Evolutionary conservation across 768 basidiomycete genomes (phyloP).

Genomic region (Russula sp.): DNA sequence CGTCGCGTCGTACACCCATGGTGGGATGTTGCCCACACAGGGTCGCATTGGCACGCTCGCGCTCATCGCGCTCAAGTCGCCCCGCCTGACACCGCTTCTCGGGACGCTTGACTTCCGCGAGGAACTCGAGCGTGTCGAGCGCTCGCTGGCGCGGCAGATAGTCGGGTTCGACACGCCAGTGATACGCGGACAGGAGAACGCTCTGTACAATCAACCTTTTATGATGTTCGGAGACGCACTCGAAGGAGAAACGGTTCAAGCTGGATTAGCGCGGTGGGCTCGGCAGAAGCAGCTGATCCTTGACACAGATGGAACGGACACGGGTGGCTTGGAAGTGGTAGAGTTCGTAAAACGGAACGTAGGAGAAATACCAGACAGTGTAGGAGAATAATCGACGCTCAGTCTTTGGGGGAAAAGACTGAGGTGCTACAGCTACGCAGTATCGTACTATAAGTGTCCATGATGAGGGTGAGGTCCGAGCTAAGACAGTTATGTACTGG

Average conservation of each 20-base stretch:
- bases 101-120: conserved; percentile 8
- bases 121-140: conserved; percentile 22
- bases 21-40: conserved; percentile 9
- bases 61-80: conserved; percentile 21
- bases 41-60: conserved; percentile 22
- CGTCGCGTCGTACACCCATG: conserved; percentile 22
- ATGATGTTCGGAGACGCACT: conserved; percentile 17
- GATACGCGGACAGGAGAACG: conserved; percentile 17
- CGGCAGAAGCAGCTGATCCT: conserved; percentile 13
- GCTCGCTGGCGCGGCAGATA: conserved; percentile 21
- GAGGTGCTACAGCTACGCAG: no score
- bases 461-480: no score
- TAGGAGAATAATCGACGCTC: no score
- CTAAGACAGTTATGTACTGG: no score
- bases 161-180: conserved; percentile 21
- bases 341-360: conserved; percentile 22
- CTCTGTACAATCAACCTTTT: conserved; percentile 23
- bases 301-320: conserved; percentile 15
- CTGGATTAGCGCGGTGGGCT: conserved; percentile 20
- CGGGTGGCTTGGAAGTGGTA: conserved; percentile 17
- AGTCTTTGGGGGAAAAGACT: no score
- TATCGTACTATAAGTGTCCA: no score
- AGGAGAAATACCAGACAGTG: conserved; percentile 5
- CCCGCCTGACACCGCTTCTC: conserved; percentile 9
- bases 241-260: conserved; percentile 20